Evolutionary conservation across 441 rosid species (phyloP).

Genomic region (Pelargonium australe): DNA sequence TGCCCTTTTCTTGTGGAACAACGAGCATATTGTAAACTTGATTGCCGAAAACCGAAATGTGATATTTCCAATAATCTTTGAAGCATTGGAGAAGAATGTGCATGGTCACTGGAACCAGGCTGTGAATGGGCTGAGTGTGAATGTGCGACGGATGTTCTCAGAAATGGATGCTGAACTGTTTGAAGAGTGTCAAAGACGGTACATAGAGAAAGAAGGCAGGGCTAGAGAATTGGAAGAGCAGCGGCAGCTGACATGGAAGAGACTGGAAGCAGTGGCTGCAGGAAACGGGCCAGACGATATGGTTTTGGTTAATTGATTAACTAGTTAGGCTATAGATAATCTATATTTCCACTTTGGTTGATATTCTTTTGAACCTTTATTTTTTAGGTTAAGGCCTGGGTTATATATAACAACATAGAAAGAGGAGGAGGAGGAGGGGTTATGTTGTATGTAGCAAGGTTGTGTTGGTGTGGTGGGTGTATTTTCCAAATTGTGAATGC

Average conservation of each 20-base stretch:
- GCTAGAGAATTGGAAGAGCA: slow-evolving; percentile 63
- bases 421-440: neutral
- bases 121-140: slow-evolving; percentile 69
- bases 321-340: neutral
- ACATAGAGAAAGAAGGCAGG: slow-evolving; percentile 52
- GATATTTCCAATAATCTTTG: slow-evolving; percentile 62
- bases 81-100: slow-evolving; percentile 75
- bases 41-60: slow-evolving; percentile 68
- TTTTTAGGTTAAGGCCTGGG: neutral
- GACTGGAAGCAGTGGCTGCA: slow-evolving; percentile 62
- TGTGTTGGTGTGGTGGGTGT: neutral
- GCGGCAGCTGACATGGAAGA: slow-evolving; percentile 69
- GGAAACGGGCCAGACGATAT: slow-evolving; percentile 50
- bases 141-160: slow-evolving; percentile 73
- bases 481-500: neutral
- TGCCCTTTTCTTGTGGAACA: slow-evolving; percentile 90
- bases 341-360: neutral
- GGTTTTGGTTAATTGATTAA: slow-evolving; percentile 24
- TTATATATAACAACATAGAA: neutral
- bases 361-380: neutral
- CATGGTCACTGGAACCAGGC: slow-evolving; percentile 85
- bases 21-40: slow-evolving; percentile 71
- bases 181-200: slow-evolving; percentile 62
- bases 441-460: neutral
- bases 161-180: slow-evolving; percentile 82